These are phyloP conservation scores for Takakia lepidozioides DNA, from an alignment of 225 moss, liverwort and hornwort species.

Conservation along the genomic window DNA sequence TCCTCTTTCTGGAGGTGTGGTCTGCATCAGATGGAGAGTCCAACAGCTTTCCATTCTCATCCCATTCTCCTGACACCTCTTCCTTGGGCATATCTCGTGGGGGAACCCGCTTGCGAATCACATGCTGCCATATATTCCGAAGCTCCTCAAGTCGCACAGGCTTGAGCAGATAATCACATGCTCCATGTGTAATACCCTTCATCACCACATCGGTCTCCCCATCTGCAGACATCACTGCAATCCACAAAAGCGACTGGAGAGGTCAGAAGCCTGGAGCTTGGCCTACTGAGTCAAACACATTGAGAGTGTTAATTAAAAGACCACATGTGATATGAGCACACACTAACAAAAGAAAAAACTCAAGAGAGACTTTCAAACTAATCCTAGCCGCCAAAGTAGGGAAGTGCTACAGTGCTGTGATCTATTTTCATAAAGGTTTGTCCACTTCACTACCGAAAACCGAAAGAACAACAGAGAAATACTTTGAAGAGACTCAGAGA, in stretches of 20 bases:
- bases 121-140: constrained; percentile 96
- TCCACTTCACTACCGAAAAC: no score
- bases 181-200: constrained; percentile 91
- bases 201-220: constrained; percentile 90
- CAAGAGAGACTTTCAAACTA: no score
- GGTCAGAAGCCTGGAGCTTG: no score
- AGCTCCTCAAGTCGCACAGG: constrained; percentile 90
- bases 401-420: no score
- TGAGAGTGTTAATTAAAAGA: no score
- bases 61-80: constrained; percentile 61
- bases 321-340: no score
- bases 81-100: constrained; percentile 54
- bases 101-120: constrained; percentile 76
- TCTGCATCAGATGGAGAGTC: constrained; percentile 48
- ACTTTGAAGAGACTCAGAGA: no score
- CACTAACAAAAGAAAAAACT: no score
- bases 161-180: constrained; percentile 92
- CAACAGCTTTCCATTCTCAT: constrained; percentile 36
- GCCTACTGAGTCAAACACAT: no score
- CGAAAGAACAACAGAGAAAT: no score
- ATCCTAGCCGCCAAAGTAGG: no score
- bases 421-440: no score
- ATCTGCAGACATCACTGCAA: constrained; percentile 94
- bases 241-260: not conserved
- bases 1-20: constrained; percentile 63